Percentiles rank a stretch among this genome's conserved stretches.
phyloP scores from a whole-genome alignment of 768 basidiomycete species.

The Lentinula edodes region DNA sequence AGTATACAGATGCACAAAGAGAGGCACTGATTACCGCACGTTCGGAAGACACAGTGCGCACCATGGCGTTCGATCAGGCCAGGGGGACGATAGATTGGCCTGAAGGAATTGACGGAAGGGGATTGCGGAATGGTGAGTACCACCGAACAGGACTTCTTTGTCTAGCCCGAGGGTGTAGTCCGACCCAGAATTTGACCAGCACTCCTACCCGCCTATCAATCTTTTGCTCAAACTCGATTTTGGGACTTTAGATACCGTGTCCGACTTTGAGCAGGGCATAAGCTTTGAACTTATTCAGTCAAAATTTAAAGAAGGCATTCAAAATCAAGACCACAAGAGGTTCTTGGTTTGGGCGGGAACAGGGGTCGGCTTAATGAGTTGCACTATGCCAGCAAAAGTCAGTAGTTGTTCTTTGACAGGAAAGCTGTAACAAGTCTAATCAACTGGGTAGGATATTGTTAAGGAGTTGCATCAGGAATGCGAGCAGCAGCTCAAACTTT shows the following conservation, averaged over 20 bases:
- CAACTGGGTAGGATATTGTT: neutral
- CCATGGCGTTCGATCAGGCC: conserved; percentile 58
- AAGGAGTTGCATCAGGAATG: conserved; percentile 4
- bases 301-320: conserved; percentile 41
- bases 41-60: conserved; percentile 44
- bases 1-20: conserved; percentile 51
- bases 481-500: neutral
- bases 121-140: conserved; percentile 43
- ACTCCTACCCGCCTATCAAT: too few relatives aligned
- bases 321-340: conserved; percentile 40
- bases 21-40: conserved; percentile 43
- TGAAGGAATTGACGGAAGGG: conserved; percentile 55
- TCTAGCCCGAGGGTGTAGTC: neutral
- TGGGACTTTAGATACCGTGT: conserved; percentile 37
- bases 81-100: conserved; percentile 58
- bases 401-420: conserved; percentile 8
- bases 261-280: conserved; percentile 48
- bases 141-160: too few relatives aligned
- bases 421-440: conserved; percentile 8
- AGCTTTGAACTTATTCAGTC: conserved; percentile 34
- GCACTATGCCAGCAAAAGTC: conserved; percentile 35
- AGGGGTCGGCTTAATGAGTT: conserved; percentile 53
- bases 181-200: neutral
- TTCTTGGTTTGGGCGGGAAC: conserved; percentile 67
- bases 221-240: neutral